These are phyloP conservation scores for Chamaecyparis obtusa DNA, from an alignment of 75 land plant species.

Conservation along the genomic window DNA sequence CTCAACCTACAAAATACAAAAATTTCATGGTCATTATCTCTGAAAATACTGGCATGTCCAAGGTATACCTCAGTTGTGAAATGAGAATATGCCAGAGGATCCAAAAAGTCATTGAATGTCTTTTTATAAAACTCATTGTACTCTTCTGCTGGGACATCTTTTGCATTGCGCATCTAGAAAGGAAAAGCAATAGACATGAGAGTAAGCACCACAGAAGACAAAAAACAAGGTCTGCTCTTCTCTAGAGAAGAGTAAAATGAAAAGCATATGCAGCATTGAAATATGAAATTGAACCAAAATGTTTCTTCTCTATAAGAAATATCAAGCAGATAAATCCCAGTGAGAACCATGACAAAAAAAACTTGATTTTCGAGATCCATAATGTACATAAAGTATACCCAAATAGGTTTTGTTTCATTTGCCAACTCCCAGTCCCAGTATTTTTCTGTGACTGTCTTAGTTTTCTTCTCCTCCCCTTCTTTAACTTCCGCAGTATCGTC, in stretches of 20 bases:
- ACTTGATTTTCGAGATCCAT: not conserved
- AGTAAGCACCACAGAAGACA: not conserved
- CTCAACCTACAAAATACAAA: not conserved
- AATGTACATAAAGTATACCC: conserved; percentile 50
- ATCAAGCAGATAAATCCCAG: not conserved
- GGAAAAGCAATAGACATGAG: conserved; percentile 11
- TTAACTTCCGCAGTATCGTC: conserved; percentile 14
- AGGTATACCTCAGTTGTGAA: conserved; percentile 86
- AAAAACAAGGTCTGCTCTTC: conserved; percentile 1
- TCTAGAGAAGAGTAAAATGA: not conserved
- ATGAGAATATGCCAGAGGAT: conserved; percentile 81
- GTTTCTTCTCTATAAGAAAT: not conserved
- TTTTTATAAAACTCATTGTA: conserved; percentile 88
- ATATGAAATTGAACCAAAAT: not conserved
- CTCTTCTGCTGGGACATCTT: conserved; percentile 80
- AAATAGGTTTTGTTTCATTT: conserved; percentile 96
- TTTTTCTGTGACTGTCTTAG: conserved; percentile 85
- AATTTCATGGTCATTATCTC: not conserved
- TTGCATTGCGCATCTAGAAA: conserved; percentile 71
- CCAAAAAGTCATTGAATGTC: conserved; percentile 90
- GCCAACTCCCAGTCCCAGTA: conserved; percentile 95
- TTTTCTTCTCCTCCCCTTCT: conserved; percentile 63
- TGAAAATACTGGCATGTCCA: not conserved
- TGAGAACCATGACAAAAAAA: not conserved
- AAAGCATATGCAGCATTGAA: not conserved